These are phyloP conservation scores for Xerocomus spinulosus DNA, from an alignment of 768 basidiomycete species.

Conservation along the genomic window DNA sequence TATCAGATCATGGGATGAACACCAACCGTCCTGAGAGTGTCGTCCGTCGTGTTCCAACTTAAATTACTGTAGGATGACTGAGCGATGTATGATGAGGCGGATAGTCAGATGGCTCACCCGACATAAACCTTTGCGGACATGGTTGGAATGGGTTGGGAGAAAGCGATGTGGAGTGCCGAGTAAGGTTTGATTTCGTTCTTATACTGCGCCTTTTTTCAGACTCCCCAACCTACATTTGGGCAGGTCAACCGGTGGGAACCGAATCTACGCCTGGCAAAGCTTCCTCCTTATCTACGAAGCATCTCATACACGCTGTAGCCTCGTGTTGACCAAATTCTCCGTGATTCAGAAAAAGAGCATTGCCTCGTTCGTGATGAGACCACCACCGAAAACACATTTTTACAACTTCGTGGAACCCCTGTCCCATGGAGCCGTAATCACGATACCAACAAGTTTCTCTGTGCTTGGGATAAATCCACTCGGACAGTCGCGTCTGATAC, in stretches of 20 bases:
- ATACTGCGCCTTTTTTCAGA: constrained; percentile 31
- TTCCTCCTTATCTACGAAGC: constrained; percentile 10
- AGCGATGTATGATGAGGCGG: background rate
- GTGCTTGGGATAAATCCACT: no score
- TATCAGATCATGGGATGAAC: constrained; percentile 5
- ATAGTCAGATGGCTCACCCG: constrained; percentile 22
- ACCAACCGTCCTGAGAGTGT: constrained; percentile 9
- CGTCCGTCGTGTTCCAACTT: constrained; percentile 33
- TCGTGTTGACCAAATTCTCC: no score
- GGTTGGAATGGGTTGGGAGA: constrained; percentile 13
- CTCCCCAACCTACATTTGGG: constrained; percentile 30
- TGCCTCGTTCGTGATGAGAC: no score
- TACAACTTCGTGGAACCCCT: no score
- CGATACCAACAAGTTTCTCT: no score
- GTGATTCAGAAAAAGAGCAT: no score
- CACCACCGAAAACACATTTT: no score
- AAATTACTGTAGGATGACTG: constrained; percentile 22
- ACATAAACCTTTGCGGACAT: constrained; percentile 33
- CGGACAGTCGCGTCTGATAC: no score
- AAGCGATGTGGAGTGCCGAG: constrained; percentile 8
- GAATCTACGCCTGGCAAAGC: background rate
- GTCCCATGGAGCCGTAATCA: no score
- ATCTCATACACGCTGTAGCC: no score
- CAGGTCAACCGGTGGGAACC: background rate
- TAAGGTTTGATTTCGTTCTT: constrained; percentile 24